Percentiles rank a stretch among this genome's conserved stretches.
phyloP scores from a whole-genome alignment of 331 rosid species.

The Cucumis variabilis region DNA sequence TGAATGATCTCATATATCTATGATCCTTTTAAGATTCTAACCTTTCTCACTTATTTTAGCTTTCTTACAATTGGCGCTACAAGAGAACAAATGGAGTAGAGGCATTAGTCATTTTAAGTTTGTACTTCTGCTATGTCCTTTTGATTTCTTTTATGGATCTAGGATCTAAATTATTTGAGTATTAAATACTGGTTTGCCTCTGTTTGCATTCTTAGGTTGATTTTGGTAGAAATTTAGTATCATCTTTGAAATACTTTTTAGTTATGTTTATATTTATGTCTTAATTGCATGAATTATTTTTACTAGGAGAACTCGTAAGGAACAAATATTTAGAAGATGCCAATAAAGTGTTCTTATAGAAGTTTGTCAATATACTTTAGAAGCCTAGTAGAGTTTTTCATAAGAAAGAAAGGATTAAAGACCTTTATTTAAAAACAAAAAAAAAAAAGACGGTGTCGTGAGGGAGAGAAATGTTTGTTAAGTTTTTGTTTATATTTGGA shows the following conservation, averaged over 20 bases:
- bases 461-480: no score
- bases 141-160: slow-evolving; percentile 3
- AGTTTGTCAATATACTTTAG: no score
- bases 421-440: no score
- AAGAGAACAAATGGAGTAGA: slow-evolving; percentile 50
- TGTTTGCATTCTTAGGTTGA: not conserved
- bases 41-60: slow-evolving; percentile 49
- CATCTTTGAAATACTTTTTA: slow-evolving; percentile 18
- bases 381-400: no score
- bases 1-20: not conserved
- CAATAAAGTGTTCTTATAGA: slow-evolving; percentile 81
- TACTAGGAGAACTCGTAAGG: slow-evolving; percentile 78
- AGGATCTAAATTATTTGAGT: slow-evolving; percentile 14
- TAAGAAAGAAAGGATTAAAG: no score
- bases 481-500: no score
- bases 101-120: slow-evolving; percentile 47
- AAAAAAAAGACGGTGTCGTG: no score
- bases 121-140: slow-evolving; percentile 55
- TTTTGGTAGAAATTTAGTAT: not conserved
- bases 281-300: slow-evolving; percentile 32
- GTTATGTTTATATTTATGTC: slow-evolving; percentile 16
- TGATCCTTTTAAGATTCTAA: slow-evolving; percentile 38
- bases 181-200: not conserved
- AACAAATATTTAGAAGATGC: slow-evolving; percentile 79
- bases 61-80: slow-evolving; percentile 60